Percentiles rank a stretch among this genome's conserved stretches.
phyloP scores from a whole-genome alignment of 352 stramenopile genomes.

The Phytophthora podocarpi region DNA sequence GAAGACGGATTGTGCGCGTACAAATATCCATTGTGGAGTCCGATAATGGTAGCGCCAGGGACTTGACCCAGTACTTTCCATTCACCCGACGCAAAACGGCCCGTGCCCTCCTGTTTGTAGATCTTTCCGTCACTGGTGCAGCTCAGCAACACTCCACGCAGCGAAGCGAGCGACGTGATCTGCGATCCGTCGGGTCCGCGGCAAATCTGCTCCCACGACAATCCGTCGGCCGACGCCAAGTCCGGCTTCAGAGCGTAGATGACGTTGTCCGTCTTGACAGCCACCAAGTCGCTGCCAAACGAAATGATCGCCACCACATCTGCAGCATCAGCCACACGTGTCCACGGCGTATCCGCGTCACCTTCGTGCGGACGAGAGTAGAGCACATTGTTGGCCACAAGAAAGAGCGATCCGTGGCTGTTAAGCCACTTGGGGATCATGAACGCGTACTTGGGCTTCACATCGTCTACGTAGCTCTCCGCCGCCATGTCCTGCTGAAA shows the following conservation, averaged over 20 bases:
- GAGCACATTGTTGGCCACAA: conserved; percentile 58
- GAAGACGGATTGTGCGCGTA: conserved; percentile 49
- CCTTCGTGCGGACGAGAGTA: conserved; percentile 72
- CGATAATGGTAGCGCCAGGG: conserved; percentile 49
- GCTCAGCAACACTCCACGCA: conserved; percentile 67
- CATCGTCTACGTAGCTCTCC: conserved; percentile 26
- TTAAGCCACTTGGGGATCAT: conserved; percentile 77
- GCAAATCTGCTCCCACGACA: conserved; percentile 60
- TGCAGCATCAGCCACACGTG: conserved; percentile 40
- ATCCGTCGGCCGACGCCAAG: conserved; percentile 16
- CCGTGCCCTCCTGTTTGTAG: conserved; percentile 68
- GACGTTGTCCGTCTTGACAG: conserved; percentile 52
- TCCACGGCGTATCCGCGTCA: conserved; percentile 45
- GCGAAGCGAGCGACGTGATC: conserved; percentile 68
- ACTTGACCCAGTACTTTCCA: conserved; percentile 66
- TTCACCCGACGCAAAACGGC: conserved; percentile 59
- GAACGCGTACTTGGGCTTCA: conserved; percentile 42
- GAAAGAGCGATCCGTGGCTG: conserved; percentile 76
- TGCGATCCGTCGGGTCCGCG: conserved; percentile 40
- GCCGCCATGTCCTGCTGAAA: conserved; percentile 4
- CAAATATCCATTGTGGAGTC: conserved; percentile 74
- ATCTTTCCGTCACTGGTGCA: conserved; percentile 65
- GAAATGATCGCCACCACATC: conserved; percentile 71
- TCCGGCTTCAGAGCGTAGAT: conserved; percentile 61
- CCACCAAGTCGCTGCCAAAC: conserved; percentile 77